These are phyloP conservation scores for Nicotiana attenuata DNA, from an alignment of 257 asterid species.

Conservation along the genomic window DNA sequence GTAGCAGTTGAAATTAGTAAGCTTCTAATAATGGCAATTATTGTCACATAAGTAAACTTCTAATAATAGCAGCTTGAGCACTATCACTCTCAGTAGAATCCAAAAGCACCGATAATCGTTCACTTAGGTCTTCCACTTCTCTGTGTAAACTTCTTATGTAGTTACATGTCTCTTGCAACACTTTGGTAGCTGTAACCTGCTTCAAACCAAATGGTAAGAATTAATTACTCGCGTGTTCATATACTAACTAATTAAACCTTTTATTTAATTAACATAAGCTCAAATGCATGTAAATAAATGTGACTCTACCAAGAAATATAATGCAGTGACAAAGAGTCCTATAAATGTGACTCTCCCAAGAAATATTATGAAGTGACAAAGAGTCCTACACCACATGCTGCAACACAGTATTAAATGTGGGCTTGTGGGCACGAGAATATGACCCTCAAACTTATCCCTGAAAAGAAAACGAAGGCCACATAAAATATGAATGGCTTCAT, in stretches of 20 bases:
- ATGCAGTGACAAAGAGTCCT: not conserved
- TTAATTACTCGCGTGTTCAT: not conserved
- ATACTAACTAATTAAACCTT: not conserved
- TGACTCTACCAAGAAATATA: not conserved
- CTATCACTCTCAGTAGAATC: slow-evolving; percentile 76
- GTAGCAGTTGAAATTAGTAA: not conserved
- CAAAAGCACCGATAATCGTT: slow-evolving; percentile 67
- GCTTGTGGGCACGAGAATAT: slow-evolving; percentile 5
- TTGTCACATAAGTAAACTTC: slow-evolving; percentile 76
- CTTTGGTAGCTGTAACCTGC: slow-evolving; percentile 84
- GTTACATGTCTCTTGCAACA: slow-evolving; percentile 93
- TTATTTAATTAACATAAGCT: not conserved
- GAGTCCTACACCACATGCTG: not conserved
- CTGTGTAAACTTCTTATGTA: slow-evolving; percentile 74
- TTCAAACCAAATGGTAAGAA: not conserved
- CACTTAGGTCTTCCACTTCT: slow-evolving; percentile 87
- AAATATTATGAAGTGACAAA: not conserved
- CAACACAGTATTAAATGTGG: not conserved
- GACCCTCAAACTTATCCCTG: slow-evolving; percentile 1
- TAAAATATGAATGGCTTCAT: not conserved
- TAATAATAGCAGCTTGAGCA: slow-evolving; percentile 82
- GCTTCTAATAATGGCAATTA: not conserved
- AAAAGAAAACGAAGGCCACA: not conserved
- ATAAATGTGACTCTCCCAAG: not conserved
- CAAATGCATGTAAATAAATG: not conserved